phyloP scores from a whole-genome alignment of 2,329 filamentous ascomycete species.

The Xylariaceae sp. region DNA sequence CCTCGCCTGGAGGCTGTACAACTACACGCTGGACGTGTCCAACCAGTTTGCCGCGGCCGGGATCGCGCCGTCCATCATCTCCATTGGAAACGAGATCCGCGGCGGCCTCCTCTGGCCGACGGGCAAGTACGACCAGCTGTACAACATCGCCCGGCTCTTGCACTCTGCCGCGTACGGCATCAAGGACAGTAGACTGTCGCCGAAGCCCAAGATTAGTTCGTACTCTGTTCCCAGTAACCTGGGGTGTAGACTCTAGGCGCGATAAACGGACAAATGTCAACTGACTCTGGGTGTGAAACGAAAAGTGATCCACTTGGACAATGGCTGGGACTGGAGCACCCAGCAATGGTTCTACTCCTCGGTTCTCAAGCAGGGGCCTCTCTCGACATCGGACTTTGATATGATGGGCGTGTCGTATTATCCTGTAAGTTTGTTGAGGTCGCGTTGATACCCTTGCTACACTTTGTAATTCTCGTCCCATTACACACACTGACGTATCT shows the following conservation, averaged over 20 bases:
- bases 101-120: slow-evolving; percentile 62
- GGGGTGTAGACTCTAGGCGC: neutral
- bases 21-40: slow-evolving; percentile 59
- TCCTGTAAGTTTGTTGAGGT: no score
- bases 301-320: slow-evolving; percentile 64
- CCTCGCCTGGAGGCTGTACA: slow-evolving; percentile 58
- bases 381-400: slow-evolving; percentile 57
- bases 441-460: no score
- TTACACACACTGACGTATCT: slow-evolving; percentile 3
- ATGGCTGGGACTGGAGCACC: slow-evolving; percentile 65
- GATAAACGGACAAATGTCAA: neutral
- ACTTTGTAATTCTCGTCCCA: no score
- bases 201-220: slow-evolving; percentile 54
- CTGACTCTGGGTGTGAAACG: neutral
- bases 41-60: slow-evolving; percentile 54
- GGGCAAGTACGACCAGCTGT: slow-evolving; percentile 48
- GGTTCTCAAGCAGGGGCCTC: slow-evolving; percentile 11
- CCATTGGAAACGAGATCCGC: slow-evolving; percentile 70
- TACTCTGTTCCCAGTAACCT: neutral
- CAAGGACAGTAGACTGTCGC: slow-evolving; percentile 53
- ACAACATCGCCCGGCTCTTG: slow-evolving; percentile 59
- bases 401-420: slow-evolving; percentile 70
- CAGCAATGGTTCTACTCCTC: slow-evolving; percentile 60
- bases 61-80: slow-evolving; percentile 56
- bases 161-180: slow-evolving; percentile 60